phyloP scores from a whole-genome alignment of 2,329 filamentous ascomycete genomes.

The Aspergillus sp. region DNA sequence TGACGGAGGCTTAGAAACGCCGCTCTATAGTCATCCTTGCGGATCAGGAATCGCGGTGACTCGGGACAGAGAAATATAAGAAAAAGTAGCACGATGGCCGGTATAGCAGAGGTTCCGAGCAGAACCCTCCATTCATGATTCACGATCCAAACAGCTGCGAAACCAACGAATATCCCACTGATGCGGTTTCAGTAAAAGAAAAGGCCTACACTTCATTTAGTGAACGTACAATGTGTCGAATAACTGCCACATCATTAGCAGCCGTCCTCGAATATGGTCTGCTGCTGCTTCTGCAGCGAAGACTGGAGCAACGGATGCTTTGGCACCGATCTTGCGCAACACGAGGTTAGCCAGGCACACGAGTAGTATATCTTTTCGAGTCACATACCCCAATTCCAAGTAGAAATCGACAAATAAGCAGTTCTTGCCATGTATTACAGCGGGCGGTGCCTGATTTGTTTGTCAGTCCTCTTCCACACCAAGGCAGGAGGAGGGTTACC shows the following conservation, averaged over 20 bases:
- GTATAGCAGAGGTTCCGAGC: conserved; percentile 49
- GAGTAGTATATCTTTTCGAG: background rate
- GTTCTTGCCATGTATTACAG: conserved; percentile 23
- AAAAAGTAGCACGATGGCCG: conserved; percentile 45
- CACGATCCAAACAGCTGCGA: conserved; percentile 13
- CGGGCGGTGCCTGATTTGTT: conserved; percentile 15
- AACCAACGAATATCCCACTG: conserved; percentile 18
- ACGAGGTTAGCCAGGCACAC: background rate
- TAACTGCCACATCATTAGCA: conserved; percentile 26
- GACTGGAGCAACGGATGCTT: conserved; percentile 25
- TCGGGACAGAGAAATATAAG: conserved; percentile 48
- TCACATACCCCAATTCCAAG: conserved; percentile 29
- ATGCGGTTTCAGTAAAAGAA: background rate
- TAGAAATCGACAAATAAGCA: conserved; percentile 28
- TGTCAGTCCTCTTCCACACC: background rate
- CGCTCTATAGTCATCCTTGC: conserved; percentile 24
- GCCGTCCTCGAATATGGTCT: conserved; percentile 15
- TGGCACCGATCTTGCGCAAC: conserved; percentile 18
- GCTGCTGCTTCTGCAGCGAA: conserved; percentile 22
- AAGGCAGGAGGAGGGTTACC: conserved; percentile 4
- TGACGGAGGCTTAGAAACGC: conserved; percentile 35
- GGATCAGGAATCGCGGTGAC: conserved; percentile 43
- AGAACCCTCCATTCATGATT: conserved; percentile 46
- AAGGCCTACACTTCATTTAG: too few species aligned
- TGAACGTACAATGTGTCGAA: conserved; percentile 20